Conservation (phyloP, 2,329 filamentous ascomycete genomes). For the Endocalyx cinctus region DNA sequence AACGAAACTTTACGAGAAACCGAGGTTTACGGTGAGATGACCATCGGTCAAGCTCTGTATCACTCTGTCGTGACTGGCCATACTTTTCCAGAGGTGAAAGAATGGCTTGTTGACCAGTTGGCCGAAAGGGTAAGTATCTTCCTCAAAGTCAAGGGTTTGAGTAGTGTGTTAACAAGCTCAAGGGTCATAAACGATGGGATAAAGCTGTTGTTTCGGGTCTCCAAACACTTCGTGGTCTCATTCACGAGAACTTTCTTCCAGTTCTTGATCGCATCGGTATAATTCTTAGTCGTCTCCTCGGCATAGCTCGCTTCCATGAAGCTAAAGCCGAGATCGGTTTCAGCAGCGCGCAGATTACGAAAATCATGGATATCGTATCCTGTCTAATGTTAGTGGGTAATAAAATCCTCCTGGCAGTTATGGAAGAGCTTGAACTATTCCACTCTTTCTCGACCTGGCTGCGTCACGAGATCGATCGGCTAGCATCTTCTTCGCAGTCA, state of each 20-base stretch:
- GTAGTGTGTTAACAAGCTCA: constrained; percentile 4
- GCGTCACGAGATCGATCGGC: constrained; percentile 73
- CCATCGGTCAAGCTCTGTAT: constrained; percentile 72
- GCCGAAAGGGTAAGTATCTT: constrained; percentile 62
- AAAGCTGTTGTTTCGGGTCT: constrained; percentile 77
- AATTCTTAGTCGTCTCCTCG: constrained; percentile 75
- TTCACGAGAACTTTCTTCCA: constrained; percentile 85
- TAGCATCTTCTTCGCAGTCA: constrained; percentile 58
- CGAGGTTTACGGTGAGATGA: constrained; percentile 47
- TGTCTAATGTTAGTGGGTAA: constrained; percentile 73
- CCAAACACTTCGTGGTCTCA: constrained; percentile 68
- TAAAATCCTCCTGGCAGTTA: constrained; percentile 64
- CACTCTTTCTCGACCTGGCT: constrained; percentile 78
- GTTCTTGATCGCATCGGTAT: constrained; percentile 79
- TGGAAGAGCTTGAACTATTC: constrained; percentile 76
- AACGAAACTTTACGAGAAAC: constrained; percentile 69
- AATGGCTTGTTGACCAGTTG: constrained; percentile 85
- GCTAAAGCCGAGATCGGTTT: constrained; percentile 63
- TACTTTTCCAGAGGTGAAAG: constrained; percentile 67
- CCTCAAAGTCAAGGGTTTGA: constrained; percentile 1
- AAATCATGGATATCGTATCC: constrained; percentile 65
- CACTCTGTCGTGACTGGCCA: constrained; percentile 82
- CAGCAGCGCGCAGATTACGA: constrained; percentile 56
- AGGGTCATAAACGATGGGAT: constrained; percentile 95
- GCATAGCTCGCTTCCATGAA: constrained; percentile 76